Percentiles rank a stretch among this genome's conserved stretches.
Conservation (phyloP, 148 eudicot genomes). For the Heliosperma pusillum region DNA sequence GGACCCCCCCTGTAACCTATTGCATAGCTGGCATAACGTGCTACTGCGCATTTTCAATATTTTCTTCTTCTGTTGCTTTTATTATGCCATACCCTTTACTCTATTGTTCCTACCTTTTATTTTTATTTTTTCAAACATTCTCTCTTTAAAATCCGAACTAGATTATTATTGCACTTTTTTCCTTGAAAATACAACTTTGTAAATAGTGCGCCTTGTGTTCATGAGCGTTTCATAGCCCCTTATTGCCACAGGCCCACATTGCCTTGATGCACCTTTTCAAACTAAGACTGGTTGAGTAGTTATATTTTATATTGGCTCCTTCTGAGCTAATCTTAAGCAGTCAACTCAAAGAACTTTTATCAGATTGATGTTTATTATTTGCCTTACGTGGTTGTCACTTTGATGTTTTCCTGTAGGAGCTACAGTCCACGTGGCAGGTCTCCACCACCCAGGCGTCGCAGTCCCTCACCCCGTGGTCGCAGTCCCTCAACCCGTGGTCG, state of each 20-base stretch:
- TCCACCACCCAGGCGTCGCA: conserved; percentile 93
- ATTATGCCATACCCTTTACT: too few species aligned
- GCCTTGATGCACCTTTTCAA: background rate
- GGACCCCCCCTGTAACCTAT: too few species aligned
- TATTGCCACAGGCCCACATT: background rate
- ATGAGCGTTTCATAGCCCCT: background rate
- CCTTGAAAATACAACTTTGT: background rate
- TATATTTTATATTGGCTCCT: background rate
- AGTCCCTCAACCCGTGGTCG: conserved; percentile 82
- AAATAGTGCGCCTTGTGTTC: background rate
- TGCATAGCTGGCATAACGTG: too few species aligned
- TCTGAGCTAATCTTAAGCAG: background rate
- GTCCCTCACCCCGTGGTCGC: conserved; percentile 84
- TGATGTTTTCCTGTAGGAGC: conserved; percentile 47
- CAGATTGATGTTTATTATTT: background rate
- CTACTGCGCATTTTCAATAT: too few species aligned
- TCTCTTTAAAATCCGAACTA: background rate
- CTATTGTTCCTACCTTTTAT: too few species aligned
- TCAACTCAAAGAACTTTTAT: too few species aligned
- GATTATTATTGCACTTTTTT: background rate
- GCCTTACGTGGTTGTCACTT: background rate
- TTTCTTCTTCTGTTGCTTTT: too few species aligned
- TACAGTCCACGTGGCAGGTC: conserved; percentile 92
- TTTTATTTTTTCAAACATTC: too few species aligned
- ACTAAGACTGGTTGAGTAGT: background rate